Base-by-base conservation (phyloP, 176 grass and related monocot species). In the Oryza brachyantha region DNA sequence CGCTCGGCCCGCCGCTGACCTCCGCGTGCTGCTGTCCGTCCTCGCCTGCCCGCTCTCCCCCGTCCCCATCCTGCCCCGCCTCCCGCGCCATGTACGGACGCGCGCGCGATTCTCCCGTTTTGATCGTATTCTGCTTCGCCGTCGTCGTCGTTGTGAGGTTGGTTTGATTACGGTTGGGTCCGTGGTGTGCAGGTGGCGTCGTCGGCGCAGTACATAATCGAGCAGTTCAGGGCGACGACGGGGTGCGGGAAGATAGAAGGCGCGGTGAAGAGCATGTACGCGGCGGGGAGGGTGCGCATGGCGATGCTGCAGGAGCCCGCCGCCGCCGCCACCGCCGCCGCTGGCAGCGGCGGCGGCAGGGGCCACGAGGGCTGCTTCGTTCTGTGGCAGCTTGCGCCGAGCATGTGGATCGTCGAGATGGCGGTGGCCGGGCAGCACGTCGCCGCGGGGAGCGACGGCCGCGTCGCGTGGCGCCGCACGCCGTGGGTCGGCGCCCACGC, bases 11-110 rank as follows among this genome's bases (percentile, higher is more conserved):
- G 69, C 84, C 2, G 64, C 83, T 5, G 93, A 97, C 82, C 88
- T 97, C 63, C 87, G 91, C 55, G 87, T 91, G 42, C 83, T 93
- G 59, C 88, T 97, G 32, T 91, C 90, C 83, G 93, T 97, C 63
- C 76, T 97, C 54, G 93, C 87, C 13, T 97, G 90, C 86, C 93
- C 93, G 7, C 93, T 97, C 86, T 97, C 90, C 79, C 93, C 93
- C 31, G 83, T 91, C 57, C 86, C 93, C 13, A 31, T 97, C 50
- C 77, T 84, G 58, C 85, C 90, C 0, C 89, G 71, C n/a, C 88
- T 83, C 16, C 83, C 85, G 35, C 85, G 42, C 74, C 61, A 91
- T 66, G 90, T 93, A 72, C 70, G 66, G 52, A 3, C 35, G 35
- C 31, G 31, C 31, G 31, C 31, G 31, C 4, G 31, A 1, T 32